Evolutionary conservation across 2,329 filamentous ascomycete species (phyloP), one percentile per base, ranked within the genome.

Genomic region (Fulvia fulva): DNA sequence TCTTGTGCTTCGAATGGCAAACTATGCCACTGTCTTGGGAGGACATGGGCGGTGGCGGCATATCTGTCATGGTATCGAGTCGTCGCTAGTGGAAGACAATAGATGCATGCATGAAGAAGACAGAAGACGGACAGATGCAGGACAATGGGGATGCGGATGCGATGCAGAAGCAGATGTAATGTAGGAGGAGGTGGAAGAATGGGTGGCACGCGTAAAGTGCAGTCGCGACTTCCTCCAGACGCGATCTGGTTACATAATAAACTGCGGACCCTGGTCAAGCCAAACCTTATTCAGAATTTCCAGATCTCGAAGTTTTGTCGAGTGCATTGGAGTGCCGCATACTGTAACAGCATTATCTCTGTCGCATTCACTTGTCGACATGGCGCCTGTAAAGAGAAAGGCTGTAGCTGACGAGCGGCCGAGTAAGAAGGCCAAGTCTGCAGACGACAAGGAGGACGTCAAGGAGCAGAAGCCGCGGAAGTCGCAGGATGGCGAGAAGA

Each of bases 371-470:
- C 51, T 53, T 44, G 16, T 44, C 61, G 57, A 30, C 61, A 80
- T 80, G 78, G 76, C 75, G 61, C 71, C 76, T 26, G 67, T 74
- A 14, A 80, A 80, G 68, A 70, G 78, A 56, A 79, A 78, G 63
- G 78, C 78, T 57, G 75, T 70, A 41, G 67, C 68, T 9, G 69
- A 73, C 23, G 71, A 73, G 53, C 66, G 71, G 52, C 70, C 72
- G 7, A 68, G 63, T 44, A 74, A 74, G 61, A 71, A 72, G 56
- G 64, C 63, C 41, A 71, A 69, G 56, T 49, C 63, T 37, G 61
- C 75, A 44, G 61, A 63, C 30, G 51, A 55, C n/a, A 66, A 67
- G 41, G 60, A 63, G 43, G 58, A 62, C 62, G 63, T 51, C 51
- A 56, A 51, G 55, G 60, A 63, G 49, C 57, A 61, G 56, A 69